phyloP scores from a whole-genome alignment of 768 basidiomycete species.

The Tubosaeta brunneosetosa region DNA sequence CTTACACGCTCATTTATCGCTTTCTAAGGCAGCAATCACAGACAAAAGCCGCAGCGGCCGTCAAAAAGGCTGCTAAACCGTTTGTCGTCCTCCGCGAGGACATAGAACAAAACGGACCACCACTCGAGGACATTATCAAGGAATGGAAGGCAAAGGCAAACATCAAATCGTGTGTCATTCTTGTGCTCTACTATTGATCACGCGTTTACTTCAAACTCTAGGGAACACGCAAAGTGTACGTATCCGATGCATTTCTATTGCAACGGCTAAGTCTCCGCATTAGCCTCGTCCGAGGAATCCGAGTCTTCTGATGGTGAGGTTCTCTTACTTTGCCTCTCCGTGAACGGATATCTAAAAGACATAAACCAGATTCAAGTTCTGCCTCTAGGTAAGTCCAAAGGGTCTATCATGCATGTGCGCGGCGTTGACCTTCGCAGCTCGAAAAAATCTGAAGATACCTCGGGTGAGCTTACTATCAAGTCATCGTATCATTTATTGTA shows the following conservation, averaged over 20 bases:
- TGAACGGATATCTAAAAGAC: neutral
- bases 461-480: slow-evolving; percentile 16
- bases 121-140: slow-evolving; percentile 59
- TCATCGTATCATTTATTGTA: neutral
- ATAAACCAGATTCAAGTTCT: slow-evolving; percentile 22
- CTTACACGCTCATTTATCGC: slow-evolving; percentile 70
- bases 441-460: slow-evolving; percentile 14
- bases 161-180: slow-evolving; percentile 26
- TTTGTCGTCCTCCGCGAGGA: slow-evolving; percentile 58
- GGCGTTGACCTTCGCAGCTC: slow-evolving; percentile 13
- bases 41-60: slow-evolving; percentile 63
- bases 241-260: neutral
- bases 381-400: slow-evolving; percentile 20
- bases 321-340: neutral
- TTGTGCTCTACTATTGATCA: neutral
- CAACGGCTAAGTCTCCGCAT: slow-evolving; percentile 8
- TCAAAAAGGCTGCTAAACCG: slow-evolving; percentile 69
- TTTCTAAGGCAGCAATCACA: slow-evolving; percentile 68
- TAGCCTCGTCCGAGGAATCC: slow-evolving; percentile 21
- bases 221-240: slow-evolving; percentile 22
- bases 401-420: slow-evolving; percentile 2
- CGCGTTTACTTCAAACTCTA: slow-evolving; percentile 9
- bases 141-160: slow-evolving; percentile 51
- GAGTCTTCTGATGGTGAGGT: slow-evolving; percentile 26
- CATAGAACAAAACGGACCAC: slow-evolving; percentile 42